Evolutionary conservation across 139 green algal species (phyloP).

Genomic region (Astrephomene gubernaculifera): DNA sequence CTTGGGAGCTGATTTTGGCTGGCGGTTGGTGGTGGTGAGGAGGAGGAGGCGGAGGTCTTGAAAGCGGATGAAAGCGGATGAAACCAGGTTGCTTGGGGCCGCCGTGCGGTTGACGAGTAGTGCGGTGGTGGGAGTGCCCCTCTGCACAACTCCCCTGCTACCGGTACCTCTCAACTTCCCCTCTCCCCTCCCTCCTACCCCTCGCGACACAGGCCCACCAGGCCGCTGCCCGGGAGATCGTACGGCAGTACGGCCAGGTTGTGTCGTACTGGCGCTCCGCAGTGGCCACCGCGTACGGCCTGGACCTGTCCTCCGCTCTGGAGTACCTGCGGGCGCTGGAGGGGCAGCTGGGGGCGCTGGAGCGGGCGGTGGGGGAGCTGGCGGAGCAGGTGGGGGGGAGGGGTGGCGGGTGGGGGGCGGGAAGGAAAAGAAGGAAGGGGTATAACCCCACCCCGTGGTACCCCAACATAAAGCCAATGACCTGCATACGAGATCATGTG

Average conservation of each 20-base stretch:
- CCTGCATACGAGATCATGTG: no score
- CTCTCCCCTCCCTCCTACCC: background rate
- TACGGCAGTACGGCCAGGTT: conserved; percentile 22
- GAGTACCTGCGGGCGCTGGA: conserved; percentile 19
- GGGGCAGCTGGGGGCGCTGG: no score
- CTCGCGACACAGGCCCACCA: background rate
- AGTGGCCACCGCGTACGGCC: background rate
- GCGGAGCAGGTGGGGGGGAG: no score
- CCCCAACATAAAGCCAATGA: no score
- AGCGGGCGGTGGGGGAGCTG: no score
- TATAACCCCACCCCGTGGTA: no score
- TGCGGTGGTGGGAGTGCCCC: background rate
- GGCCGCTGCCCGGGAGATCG: background rate
- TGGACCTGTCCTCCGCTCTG: conserved; percentile 25
- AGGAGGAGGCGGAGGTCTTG: no score
- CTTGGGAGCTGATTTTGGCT: background rate
- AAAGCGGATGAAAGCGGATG: background rate
- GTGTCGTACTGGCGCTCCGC: background rate
- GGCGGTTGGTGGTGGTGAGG: no score
- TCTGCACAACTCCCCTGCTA: background rate
- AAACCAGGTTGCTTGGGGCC: background rate
- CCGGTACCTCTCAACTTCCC: no score
- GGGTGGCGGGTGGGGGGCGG: no score
- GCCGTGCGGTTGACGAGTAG: background rate
- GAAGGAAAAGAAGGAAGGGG: no score